phyloP scores from a whole-genome alignment of 2,329 filamentous ascomycete species.

The Chaetomiaceae sp. region DNA sequence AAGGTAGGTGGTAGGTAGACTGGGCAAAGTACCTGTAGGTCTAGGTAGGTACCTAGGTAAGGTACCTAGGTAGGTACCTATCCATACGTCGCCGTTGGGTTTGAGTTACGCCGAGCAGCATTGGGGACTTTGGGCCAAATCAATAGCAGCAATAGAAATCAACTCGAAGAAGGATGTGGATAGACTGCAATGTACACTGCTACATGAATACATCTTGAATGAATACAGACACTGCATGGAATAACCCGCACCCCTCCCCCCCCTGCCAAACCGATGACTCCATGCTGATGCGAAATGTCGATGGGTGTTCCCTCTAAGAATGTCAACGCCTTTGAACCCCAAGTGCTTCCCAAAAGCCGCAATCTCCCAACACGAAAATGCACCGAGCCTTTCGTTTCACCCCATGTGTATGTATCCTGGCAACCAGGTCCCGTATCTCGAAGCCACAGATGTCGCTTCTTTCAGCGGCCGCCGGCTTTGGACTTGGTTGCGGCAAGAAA shows the following conservation, averaged over 20 bases:
- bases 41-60: too few species aligned
- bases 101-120: too few species aligned
- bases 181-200: background rate
- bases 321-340: conserved; percentile 8
- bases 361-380: background rate
- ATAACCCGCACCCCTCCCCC: background rate
- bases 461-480: conserved; percentile 19
- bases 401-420: background rate
- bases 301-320: conserved; percentile 11
- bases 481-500: conserved; percentile 17
- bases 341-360: conserved; percentile 1
- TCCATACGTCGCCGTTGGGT: too few species aligned
- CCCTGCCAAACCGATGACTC: conserved; percentile 6
- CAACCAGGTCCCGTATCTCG: background rate
- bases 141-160: too few species aligned
- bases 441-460: background rate
- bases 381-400: background rate
- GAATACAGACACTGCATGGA: conserved; percentile 4
- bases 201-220: background rate
- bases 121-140: too few species aligned
- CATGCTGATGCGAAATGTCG: conserved; percentile 17
- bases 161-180: too few species aligned
- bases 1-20: too few species aligned
- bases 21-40: too few species aligned
- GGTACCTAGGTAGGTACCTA: too few species aligned